A percentile compares a stretch with the other conserved stretches of the same genome.
Evolutionary conservation across 306 rosid species (phyloP).

Genomic region (Carpinus viminea): DNA sequence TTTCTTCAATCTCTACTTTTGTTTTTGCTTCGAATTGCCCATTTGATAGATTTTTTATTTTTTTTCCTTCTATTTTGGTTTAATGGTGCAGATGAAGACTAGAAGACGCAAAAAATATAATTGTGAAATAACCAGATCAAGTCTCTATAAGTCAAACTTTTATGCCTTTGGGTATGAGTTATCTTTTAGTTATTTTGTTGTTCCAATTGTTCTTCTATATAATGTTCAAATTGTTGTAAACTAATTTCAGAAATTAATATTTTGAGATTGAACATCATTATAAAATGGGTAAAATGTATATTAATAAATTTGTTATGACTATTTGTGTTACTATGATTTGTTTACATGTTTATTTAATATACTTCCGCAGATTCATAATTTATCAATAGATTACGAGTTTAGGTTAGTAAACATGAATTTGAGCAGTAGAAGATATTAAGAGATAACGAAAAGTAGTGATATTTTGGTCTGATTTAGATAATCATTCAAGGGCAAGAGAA

Average conservation of each 20-base stretch:
- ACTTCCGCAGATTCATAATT: not conserved
- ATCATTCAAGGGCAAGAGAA: too few species aligned
- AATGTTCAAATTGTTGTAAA: not conserved
- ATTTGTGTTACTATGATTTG: not conserved
- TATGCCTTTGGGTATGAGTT: not conserved
- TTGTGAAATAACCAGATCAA: slow-evolving; percentile 47
- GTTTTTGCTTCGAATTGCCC: not conserved
- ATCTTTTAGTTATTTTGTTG: not conserved
- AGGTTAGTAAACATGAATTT: not conserved
- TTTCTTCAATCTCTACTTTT: too few species aligned
- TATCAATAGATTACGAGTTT: not conserved
- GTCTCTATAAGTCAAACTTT: slow-evolving; percentile 24
- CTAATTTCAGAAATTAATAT: not conserved
- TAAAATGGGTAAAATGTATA: not conserved
- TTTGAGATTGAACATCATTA: not conserved
- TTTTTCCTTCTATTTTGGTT: slow-evolving; percentile 16
- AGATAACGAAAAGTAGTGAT: too few species aligned
- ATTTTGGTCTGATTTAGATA: too few species aligned
- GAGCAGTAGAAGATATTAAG: not conserved
- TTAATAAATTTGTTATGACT: not conserved
- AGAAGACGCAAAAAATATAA: slow-evolving; percentile 38
- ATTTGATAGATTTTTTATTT: not conserved
- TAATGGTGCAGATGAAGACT: slow-evolving; percentile 33
- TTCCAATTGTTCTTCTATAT: not conserved
- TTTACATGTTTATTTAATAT: not conserved